phyloP scores from a whole-genome alignment of 1,284 basidiomycete species.

The Sutorius eximius region DNA sequence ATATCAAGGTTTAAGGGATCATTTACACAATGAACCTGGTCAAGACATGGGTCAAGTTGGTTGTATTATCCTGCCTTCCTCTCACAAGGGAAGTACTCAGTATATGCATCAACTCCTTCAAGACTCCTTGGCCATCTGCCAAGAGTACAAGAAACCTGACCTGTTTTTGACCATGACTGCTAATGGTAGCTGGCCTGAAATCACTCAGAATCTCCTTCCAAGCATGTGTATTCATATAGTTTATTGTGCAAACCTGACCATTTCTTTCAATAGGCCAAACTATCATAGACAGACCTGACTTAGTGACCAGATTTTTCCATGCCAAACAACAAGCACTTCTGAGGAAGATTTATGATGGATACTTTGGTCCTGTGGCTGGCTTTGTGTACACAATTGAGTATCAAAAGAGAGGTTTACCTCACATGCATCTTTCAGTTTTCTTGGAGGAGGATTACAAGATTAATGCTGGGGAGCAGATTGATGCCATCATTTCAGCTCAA shows the following conservation, averaged over 20 bases:
- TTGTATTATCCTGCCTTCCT: not conserved
- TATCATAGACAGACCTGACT: conserved; percentile 43
- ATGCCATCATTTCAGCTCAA: not conserved
- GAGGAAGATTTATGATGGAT: conserved; percentile 12
- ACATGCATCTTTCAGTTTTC: conserved; percentile 36
- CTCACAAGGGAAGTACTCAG: not conserved
- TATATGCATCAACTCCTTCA: conserved; percentile 3
- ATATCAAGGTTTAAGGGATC: conserved; percentile 12
- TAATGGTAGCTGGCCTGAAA: not conserved
- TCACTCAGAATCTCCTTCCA: not conserved
- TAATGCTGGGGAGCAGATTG: not conserved
- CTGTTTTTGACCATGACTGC: conserved; percentile 3
- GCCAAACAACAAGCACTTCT: conserved; percentile 41
- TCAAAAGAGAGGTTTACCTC: conserved; percentile 6
- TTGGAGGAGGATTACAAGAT: conserved; percentile 2
- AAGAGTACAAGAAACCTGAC: not conserved
- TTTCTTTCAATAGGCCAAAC: not conserved
- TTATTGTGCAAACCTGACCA: no score
- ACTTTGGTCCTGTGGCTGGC: conserved; percentile 8
- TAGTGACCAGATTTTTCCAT: conserved; percentile 47
- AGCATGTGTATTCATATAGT: not conserved
- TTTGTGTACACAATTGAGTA: conserved; percentile 15
- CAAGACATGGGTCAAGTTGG: conserved; percentile 4
- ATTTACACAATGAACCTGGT: not conserved
- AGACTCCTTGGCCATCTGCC: conserved; percentile 1